Conservation (phyloP, 805 yeast genomes). For the Nakazawaea populi region DNA sequence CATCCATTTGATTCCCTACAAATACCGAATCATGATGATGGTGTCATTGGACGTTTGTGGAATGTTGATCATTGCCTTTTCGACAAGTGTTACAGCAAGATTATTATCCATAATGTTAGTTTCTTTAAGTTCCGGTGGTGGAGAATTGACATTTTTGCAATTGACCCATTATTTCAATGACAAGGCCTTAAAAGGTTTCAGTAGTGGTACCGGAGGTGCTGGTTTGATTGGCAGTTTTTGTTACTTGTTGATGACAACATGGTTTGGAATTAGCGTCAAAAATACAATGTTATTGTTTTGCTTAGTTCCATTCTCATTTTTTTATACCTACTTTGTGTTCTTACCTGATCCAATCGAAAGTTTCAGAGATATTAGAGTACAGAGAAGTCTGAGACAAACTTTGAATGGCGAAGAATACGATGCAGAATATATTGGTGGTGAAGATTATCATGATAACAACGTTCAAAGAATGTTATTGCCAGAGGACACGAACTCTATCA, state of each 20-base stretch:
- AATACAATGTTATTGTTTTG: slow-evolving; percentile 54
- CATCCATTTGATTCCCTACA: slow-evolving; percentile 60
- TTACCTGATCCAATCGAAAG: slow-evolving; percentile 16
- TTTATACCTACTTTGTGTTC: slow-evolving; percentile 20
- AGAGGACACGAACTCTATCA: too few species aligned
- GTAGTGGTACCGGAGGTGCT: slow-evolving; percentile 95
- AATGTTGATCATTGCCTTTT: slow-evolving; percentile 61
- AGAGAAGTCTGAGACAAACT: too few species aligned
- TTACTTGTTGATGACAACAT: slow-evolving; percentile 67
- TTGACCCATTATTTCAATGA: slow-evolving; percentile 71
- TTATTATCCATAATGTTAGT: slow-evolving; percentile 74
- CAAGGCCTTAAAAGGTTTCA: slow-evolving; percentile 75
- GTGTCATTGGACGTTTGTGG: slow-evolving; percentile 62
- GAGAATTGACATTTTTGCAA: slow-evolving; percentile 85
- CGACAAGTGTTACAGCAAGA: slow-evolving; percentile 29
- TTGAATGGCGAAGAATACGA: too few species aligned
- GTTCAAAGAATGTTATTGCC: too few species aligned
- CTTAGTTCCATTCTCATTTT: slow-evolving; percentile 22
- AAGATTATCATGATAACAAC: too few species aligned
- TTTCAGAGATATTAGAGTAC: neutral
- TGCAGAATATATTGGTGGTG: too few species aligned
- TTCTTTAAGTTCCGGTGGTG: slow-evolving; percentile 80
- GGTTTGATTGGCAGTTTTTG: slow-evolving; percentile 79
- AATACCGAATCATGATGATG: slow-evolving; percentile 43
- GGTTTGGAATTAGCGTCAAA: slow-evolving; percentile 50